Conservation (phyloP, 2,329 filamentous ascomycete species). For the Eutypa lata region DNA sequence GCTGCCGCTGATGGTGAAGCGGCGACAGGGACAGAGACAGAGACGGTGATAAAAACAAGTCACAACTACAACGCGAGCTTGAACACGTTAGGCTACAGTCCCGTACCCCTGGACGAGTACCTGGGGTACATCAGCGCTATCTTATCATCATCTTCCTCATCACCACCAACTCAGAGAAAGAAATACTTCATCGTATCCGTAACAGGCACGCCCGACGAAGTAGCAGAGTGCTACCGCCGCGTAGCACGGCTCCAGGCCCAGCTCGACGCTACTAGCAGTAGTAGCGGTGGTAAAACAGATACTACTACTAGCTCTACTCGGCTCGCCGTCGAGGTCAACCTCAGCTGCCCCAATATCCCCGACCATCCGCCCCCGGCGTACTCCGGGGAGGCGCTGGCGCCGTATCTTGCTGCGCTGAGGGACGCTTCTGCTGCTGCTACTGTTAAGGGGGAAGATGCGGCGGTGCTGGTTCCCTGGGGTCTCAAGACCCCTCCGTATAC, state of each 20-base stretch:
- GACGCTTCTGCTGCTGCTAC: constrained; percentile 2
- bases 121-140: constrained; percentile 49
- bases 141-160: constrained; percentile 30
- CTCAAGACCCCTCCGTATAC: constrained; percentile 79
- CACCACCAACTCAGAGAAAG: too few relatives aligned
- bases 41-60: neutral
- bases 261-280: too few relatives aligned
- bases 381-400: constrained; percentile 43
- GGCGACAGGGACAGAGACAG: too few relatives aligned
- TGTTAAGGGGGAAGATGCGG: neutral
- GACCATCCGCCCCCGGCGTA: constrained; percentile 70
- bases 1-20: too few relatives aligned
- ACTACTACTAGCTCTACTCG: too few relatives aligned
- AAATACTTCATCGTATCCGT: constrained; percentile 71
- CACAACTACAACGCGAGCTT: constrained; percentile 43
- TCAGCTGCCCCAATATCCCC: constrained; percentile 75
- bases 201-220: constrained; percentile 59
- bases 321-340: constrained; percentile 72
- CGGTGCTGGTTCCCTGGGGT: constrained; percentile 47
- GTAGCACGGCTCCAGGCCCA: constrained; percentile 39
- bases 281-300: too few relatives aligned
- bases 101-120: constrained; percentile 57
- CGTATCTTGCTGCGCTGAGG: constrained; percentile 53
- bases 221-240: constrained; percentile 52
- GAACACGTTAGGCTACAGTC: constrained; percentile 75